phyloP scores from a whole-genome alignment of 176 grass and related monocot species.

The Eragrostis nindensis region DNA sequence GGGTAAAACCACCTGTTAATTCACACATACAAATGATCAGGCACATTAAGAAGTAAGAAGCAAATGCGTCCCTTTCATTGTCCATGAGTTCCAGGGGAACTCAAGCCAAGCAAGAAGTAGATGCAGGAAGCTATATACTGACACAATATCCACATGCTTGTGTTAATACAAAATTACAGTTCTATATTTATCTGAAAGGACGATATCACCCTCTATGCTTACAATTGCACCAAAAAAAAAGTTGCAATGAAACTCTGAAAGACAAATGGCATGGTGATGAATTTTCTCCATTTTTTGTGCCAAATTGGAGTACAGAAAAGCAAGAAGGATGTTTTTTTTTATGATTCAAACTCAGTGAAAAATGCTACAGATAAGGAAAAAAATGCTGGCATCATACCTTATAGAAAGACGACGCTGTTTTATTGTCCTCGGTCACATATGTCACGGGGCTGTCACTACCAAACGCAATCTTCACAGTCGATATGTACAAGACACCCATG shows the following conservation, averaged over 20 bases:
- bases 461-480: slow-evolving; percentile 48
- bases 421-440: slow-evolving; percentile 48
- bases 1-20: slow-evolving; percentile 53
- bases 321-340: neutral
- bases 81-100: neutral
- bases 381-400: slow-evolving; percentile 16
- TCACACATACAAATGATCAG: slow-evolving; percentile 10
- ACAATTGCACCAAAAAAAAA: neutral
- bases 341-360: neutral
- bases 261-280: neutral
- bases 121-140: neutral
- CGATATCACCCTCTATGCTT: neutral
- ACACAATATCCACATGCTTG: neutral
- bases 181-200: neutral
- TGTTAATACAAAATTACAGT: neutral
- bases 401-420: slow-evolving; percentile 44
- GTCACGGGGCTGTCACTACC: slow-evolving; percentile 59
- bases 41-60: neutral
- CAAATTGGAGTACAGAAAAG: neutral
- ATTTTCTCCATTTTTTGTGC: neutral
- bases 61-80: neutral
- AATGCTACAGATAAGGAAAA: neutral
- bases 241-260: neutral
- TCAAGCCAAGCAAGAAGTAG: neutral
- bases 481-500: slow-evolving; percentile 56